Base-by-base conservation (phyloP, 2,329 filamentous ascomycete species). In the Claviceps monticola region DNA sequence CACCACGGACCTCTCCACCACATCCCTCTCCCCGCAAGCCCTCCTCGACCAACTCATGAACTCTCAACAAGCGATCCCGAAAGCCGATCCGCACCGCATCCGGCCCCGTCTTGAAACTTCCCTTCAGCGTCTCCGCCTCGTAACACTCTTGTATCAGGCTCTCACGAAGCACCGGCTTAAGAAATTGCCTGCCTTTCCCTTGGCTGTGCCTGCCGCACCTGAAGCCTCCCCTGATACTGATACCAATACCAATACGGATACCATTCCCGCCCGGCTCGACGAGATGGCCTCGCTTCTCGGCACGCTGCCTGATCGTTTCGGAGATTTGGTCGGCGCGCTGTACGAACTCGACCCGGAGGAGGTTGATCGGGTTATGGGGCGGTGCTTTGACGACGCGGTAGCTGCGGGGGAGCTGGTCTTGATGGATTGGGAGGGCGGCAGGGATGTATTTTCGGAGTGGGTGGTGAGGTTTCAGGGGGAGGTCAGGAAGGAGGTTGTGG, bases 381-480 rank as follows among this genome's bases (percentile, higher is more conserved):
- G 74, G 42, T 83, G 82, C 58, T 80, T 82, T 54, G 68, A 71
- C 1, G 75, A 80, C 49, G 82, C 84, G 0, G 76, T 77, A 57
- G 69, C 66, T 0, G 76, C 74, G 0, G 73, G 76, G 0, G 74
- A 78, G 52, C 61, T 83, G 47, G 66, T 87, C 13, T 69, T 71
- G 48, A 68, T 72, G 53, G 72, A 74, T 19, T 90, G 86, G 85
- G 67, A 76, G 2, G 82, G 76, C 0, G 67, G 75, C 46, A 73
- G 78, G 17, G 89, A 95, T 60, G 86, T 84, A 60, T 95, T 94
- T 61, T 84, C 82, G 0, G 72, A 77, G 16, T 95, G 89, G 89
- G 80, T 76, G n/a, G 72, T 70, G 11, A 77, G 74, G 55, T 81
- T 80, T 56, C 72, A 74, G 60, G 60, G 64, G 36, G 72, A 77